Conservation (phyloP, 495 filamentous ascomycete species). For the Friedmanniomyces simplex region DNA sequence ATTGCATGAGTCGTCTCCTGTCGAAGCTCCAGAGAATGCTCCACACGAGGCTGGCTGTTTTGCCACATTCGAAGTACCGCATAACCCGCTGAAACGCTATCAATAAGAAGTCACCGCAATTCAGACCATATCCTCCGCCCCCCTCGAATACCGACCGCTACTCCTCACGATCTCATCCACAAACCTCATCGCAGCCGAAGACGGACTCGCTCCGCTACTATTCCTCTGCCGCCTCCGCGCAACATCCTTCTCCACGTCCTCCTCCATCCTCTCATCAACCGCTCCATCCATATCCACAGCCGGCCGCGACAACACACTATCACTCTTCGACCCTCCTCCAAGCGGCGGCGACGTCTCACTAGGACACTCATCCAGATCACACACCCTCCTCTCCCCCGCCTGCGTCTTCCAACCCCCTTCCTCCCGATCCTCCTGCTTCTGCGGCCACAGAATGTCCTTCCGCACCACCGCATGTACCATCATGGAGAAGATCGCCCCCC, state of each 20-base stretch:
- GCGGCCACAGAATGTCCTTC: slow-evolving; percentile 61
- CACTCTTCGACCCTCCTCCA: not conserved
- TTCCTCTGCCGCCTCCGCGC: not conserved
- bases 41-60: too few relatives aligned
- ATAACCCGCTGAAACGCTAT: slow-evolving; percentile 1
- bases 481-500: slow-evolving; percentile 55
- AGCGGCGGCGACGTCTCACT: not conserved
- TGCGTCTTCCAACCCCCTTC: slow-evolving; percentile 45
- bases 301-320: not conserved
- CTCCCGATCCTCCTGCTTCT: slow-evolving; percentile 54
- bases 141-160: not conserved
- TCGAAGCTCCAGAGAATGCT: too few relatives aligned
- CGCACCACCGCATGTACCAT: slow-evolving; percentile 59
- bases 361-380: not conserved
- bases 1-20: too few relatives aligned
- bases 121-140: slow-evolving; percentile 4
- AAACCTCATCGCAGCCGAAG: not conserved
- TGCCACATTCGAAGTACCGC: too few relatives aligned
- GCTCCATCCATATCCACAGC: not conserved
- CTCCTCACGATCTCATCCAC: not conserved
- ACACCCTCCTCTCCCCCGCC: slow-evolving; percentile 14
- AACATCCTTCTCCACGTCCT: not conserved
- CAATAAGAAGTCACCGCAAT: not conserved
- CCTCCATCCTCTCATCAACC: not conserved
- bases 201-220: not conserved